Conservation (phyloP, 768 basidiomycete genomes). For the Dacryopinax spathularia region DNA sequence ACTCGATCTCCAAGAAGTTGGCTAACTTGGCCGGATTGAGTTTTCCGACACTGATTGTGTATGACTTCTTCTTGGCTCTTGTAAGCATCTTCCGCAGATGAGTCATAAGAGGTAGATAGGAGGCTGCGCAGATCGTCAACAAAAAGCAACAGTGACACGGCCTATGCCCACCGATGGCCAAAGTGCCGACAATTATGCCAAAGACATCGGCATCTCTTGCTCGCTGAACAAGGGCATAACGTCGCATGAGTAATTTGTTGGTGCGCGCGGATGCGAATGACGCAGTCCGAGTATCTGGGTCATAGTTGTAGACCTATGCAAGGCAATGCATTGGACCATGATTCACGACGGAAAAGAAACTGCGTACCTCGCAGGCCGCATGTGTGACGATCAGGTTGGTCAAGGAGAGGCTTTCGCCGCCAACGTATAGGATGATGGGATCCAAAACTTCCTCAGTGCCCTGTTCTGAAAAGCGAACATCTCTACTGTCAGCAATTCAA, state of each 20-base stretch:
- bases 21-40: constrained; percentile 88
- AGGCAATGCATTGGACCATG: neutral
- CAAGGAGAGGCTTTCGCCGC: constrained; percentile 62
- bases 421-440: constrained; percentile 45
- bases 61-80: constrained; percentile 67
- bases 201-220: constrained; percentile 88
- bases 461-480: neutral
- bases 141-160: neutral
- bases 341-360: neutral
- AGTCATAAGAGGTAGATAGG: constrained; percentile 71
- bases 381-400: constrained; percentile 82
- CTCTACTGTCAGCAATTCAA: neutral
- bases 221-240: constrained; percentile 74
- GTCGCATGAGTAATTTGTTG: constrained; percentile 74
- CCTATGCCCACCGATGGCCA: constrained; percentile 60
- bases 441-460: constrained; percentile 16
- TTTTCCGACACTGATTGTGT: constrained; percentile 90
- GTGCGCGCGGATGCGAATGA: constrained; percentile 51
- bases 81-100: constrained; percentile 61
- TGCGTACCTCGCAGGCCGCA: constrained; percentile 42
- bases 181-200: constrained; percentile 86
- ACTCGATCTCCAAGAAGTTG: constrained; percentile 93
- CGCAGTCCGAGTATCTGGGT: constrained; percentile 38
- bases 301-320: constrained; percentile 58
- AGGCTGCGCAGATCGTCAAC: constrained; percentile 32